These are phyloP conservation scores for Ensete glaucum DNA, from an alignment of 176 grass and related monocot species.

Conservation along the genomic window DNA sequence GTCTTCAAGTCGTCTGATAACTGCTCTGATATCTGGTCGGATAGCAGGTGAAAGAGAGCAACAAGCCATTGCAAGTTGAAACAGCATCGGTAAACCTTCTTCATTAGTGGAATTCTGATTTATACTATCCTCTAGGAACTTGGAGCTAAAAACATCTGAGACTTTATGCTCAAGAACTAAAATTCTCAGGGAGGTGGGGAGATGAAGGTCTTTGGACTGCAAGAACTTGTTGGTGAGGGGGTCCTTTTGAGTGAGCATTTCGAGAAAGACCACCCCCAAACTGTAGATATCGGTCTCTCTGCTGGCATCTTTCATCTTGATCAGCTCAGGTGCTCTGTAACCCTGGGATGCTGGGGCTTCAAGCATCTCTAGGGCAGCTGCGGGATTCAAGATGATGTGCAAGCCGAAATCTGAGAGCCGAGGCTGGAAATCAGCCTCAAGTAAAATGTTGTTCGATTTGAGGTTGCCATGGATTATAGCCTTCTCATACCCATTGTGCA, in stretches of 20 bases:
- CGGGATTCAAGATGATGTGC: constrained; percentile 46
- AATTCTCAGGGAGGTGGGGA: constrained; percentile 7
- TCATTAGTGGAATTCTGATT: constrained; percentile 1
- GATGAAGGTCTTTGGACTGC: constrained; percentile 1
- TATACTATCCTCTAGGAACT: constrained; percentile 5
- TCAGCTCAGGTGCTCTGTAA: constrained; percentile 69
- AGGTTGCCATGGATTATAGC: constrained; percentile 78
- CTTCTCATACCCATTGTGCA: constrained; percentile 56
- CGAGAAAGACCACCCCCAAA: constrained; percentile 28
- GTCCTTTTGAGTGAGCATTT: too few relatives aligned
- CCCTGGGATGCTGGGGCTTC: constrained; percentile 52
- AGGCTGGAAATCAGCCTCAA: constrained; percentile 75
- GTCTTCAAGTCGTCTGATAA: constrained; percentile 11
- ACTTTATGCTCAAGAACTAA: background rate
- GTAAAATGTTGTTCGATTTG: constrained; percentile 76
- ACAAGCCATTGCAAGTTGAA: constrained; percentile 11
- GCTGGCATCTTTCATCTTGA: constrained; percentile 61
- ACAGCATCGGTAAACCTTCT: background rate
- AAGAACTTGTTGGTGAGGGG: background rate
- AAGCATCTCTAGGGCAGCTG: constrained; percentile 59
- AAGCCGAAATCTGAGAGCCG: constrained; percentile 74
- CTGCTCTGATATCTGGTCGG: constrained; percentile 9
- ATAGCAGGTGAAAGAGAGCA: constrained; percentile 13
- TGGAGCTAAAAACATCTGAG: constrained; percentile 7
- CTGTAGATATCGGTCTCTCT: constrained; percentile 61